phyloP scores from a whole-genome alignment of 805 yeast species.

The Sugiyamaella qingdaonensis region DNA sequence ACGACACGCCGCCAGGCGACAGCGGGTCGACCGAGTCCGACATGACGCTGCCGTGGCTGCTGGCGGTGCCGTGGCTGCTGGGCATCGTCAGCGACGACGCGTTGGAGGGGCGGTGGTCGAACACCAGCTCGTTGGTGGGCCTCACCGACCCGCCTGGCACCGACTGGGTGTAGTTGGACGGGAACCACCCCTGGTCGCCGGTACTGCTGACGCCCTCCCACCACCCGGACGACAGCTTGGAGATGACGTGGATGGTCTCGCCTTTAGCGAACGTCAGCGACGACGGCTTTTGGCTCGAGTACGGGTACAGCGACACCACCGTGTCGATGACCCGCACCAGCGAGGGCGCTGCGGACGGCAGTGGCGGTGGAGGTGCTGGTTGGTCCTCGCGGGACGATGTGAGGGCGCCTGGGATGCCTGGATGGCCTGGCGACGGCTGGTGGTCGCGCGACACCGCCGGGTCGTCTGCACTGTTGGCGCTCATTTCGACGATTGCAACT shows the following conservation, averaged over 20 bases:
- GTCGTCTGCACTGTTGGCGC: too few relatives aligned
- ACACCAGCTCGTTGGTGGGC: not conserved
- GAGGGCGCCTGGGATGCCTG: too few relatives aligned
- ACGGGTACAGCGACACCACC: slow-evolving; percentile 55
- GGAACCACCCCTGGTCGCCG: slow-evolving; percentile 79
- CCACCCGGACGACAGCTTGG: slow-evolving; percentile 68
- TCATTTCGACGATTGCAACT: too few relatives aligned
- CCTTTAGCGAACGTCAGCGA: slow-evolving; percentile 56
- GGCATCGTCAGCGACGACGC: not conserved
- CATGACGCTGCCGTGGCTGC: not conserved
- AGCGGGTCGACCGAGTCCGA: not conserved
- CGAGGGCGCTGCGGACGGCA: not conserved
- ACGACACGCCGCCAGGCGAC: not conserved
- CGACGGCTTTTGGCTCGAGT: slow-evolving; percentile 45
- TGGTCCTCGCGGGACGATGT: too few relatives aligned
- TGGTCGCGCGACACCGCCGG: too few relatives aligned
- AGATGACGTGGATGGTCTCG: slow-evolving; percentile 66
- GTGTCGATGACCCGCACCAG: slow-evolving; percentile 38
- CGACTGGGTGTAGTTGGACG: slow-evolving; percentile 54
- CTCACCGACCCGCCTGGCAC: slow-evolving; percentile 15
- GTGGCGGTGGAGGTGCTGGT: not conserved
- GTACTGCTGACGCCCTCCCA: slow-evolving; percentile 70
- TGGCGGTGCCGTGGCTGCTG: not conserved
- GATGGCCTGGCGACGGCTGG: too few relatives aligned
- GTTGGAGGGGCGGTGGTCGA: not conserved